phyloP scores from a whole-genome alignment of 768 basidiomycete genomes.

The Polyporus arcularius region DNA sequence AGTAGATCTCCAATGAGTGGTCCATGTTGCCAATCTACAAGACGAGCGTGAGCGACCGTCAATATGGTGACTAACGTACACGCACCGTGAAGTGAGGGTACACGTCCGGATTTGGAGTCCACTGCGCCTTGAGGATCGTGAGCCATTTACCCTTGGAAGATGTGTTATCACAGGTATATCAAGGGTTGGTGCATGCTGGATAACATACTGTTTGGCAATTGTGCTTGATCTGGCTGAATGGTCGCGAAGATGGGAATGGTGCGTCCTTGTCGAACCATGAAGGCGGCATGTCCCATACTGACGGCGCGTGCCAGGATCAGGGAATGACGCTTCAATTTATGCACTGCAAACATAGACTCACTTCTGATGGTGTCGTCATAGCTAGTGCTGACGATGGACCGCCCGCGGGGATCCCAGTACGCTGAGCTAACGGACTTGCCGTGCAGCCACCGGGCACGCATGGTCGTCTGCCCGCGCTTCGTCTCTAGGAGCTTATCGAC shows the following conservation, averaged over 20 bases:
- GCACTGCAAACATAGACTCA: slow-evolving; percentile 38
- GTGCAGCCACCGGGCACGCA: slow-evolving; percentile 70
- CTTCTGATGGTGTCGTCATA: slow-evolving; percentile 79
- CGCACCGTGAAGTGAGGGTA: slow-evolving; percentile 84
- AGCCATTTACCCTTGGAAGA: slow-evolving; percentile 75
- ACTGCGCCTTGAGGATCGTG: slow-evolving; percentile 74
- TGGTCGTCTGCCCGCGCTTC: slow-evolving; percentile 49
- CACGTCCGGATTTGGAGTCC: slow-evolving; percentile 75
- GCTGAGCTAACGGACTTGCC: slow-evolving; percentile 80
- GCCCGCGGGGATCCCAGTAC: slow-evolving; percentile 83
- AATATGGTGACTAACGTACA: background rate
- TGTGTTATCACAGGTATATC: background rate
- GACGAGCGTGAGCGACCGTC: background rate
- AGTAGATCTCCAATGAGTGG: slow-evolving; percentile 73
- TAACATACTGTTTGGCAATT: slow-evolving; percentile 76
- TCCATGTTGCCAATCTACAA: slow-evolving; percentile 75
- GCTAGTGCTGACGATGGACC: slow-evolving; percentile 79
- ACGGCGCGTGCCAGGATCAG: background rate
- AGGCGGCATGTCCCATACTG: slow-evolving; percentile 79
- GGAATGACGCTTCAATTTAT: background rate
- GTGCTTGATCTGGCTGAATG: slow-evolving; percentile 63
- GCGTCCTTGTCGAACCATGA: slow-evolving; percentile 45
- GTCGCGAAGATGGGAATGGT: slow-evolving; percentile 62
- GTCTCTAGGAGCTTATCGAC: slow-evolving; percentile 54
- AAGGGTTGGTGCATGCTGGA: background rate